Evolutionary conservation across 345 rosid species (phyloP), one percentile per base, ranked within the genome.

Genomic region (Acer yangbiense): DNA sequence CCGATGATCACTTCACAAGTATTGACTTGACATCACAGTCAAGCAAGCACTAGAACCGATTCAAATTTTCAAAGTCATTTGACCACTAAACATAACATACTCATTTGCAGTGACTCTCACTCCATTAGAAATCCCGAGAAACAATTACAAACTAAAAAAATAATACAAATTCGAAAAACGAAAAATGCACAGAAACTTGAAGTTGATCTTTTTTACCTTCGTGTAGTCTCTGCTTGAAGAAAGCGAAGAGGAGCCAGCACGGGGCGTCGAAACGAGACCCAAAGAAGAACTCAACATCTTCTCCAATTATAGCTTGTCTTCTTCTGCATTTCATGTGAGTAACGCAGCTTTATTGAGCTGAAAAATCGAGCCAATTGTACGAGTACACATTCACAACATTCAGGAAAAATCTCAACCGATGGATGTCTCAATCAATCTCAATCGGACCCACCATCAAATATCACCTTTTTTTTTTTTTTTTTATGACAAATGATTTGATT

Each of bases 201-300:
- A 52, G 8, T 23, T 6, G 54, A 66, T 11, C 58, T 76, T 54
- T 60, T 18, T 60, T 44, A 83, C 86, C 82, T n/a, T 57, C 58
- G 39, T 32, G 74, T 52, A 66, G 17, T 35, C 58, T 64, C 78
- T 83, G 73, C 60, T 75, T 23, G 78, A 73, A 14, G 88, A 63
- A 73, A 80, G 54, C 14, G 71, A 69, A 16, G 67, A 63, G 60
- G 46, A 77, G 12, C 70, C 35, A 35, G 50, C 68, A 25, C 79
- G 70, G 18, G 80, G 74, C 3, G 63, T 54, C 10, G 73, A 74
- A 9, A 65, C 64, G 25, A 82, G 70, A 76, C 78, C 50, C 39
- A 46, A 62, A 65, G 54, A 62, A 64, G 82, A 79, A 69, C 70
- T 69, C 21, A 74, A 65, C 90, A 85, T 83, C 75, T 77, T 75